A percentile compares a stretch with the other conserved stretches of the same genome.
phyloP scores from a whole-genome alignment of 83 land plant species.

The Isoetes engelmannii region DNA sequence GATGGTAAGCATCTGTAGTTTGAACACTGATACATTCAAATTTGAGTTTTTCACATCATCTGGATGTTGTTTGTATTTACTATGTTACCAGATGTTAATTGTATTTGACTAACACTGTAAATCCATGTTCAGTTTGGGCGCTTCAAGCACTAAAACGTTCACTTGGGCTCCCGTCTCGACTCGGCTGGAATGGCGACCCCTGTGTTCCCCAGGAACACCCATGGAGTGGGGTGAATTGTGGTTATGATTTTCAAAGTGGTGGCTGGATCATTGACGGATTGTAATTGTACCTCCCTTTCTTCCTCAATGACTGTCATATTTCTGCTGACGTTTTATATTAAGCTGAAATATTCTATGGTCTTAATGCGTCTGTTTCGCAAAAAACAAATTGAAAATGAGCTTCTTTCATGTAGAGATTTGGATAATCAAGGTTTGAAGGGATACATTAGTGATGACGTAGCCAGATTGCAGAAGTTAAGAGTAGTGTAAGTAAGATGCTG shows the following conservation, averaged over 20 bases:
- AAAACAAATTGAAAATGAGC: too few species aligned
- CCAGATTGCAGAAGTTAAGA: slow-evolving; percentile 38
- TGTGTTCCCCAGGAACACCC: slow-evolving; percentile 93
- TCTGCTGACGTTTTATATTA: too few species aligned
- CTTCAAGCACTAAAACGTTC: slow-evolving; percentile 54
- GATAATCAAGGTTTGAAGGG: slow-evolving; percentile 75
- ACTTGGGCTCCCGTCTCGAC: slow-evolving; percentile 66
- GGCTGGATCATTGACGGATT: slow-evolving; percentile 81
- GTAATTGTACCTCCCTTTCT: slow-evolving; percentile 28
- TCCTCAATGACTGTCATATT: too few species aligned
- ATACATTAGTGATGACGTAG: slow-evolving; percentile 43
- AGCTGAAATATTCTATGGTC: too few species aligned
- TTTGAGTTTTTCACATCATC: too few species aligned
- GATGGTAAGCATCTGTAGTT: too few species aligned
- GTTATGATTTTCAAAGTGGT: slow-evolving; percentile 29
- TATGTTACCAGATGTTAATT: too few species aligned
- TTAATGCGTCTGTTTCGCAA: too few species aligned
- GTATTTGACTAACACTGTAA: too few species aligned
- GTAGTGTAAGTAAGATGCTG: slow-evolving; percentile 38
- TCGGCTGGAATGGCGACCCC: slow-evolving; percentile 99
- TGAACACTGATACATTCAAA: too few species aligned
- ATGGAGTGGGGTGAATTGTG: slow-evolving; percentile 86
- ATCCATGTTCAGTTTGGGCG: slow-evolving; percentile 58
- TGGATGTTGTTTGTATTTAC: too few species aligned
- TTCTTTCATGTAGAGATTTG: slow-evolving; percentile 46